phyloP scores from a whole-genome alignment of 208 protist species.

The Acanthamoeba royreba region DNA sequence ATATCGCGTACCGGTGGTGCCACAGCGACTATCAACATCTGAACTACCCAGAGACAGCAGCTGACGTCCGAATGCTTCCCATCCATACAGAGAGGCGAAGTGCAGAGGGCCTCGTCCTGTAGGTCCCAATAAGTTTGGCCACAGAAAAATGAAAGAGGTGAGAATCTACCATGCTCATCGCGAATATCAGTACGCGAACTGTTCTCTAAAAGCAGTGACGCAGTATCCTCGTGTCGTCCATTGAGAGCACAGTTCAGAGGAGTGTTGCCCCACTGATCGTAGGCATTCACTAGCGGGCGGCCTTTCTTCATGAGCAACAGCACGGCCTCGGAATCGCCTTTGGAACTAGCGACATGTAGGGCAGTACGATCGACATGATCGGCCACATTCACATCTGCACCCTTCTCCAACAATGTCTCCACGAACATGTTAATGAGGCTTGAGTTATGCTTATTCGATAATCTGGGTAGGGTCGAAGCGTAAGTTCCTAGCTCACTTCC shows the following conservation, averaged over 20 bases:
- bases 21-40: background rate
- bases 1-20: background rate
- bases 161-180: background rate
- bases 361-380: background rate
- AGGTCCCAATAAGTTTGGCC: too few relatives aligned
- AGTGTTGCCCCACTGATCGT: slow-evolving; percentile 6
- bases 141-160: background rate
- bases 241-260: background rate
- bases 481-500: too few relatives aligned
- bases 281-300: background rate
- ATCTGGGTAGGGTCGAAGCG: background rate
- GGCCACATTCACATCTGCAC: background rate
- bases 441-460: background rate
- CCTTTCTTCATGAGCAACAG: background rate
- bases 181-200: background rate
- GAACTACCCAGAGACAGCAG: background rate
- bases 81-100: background rate
- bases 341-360: background rate
- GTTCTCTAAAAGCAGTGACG: background rate
- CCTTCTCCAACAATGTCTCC: background rate
- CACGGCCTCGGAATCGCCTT: slow-evolving; percentile 5
- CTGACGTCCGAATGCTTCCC: background rate
- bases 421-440: background rate
- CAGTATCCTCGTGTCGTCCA: background rate
- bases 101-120: background rate